Base-by-base conservation (phyloP, 768 basidiomycete genomes). In the Naganishia kalamii region DNA sequence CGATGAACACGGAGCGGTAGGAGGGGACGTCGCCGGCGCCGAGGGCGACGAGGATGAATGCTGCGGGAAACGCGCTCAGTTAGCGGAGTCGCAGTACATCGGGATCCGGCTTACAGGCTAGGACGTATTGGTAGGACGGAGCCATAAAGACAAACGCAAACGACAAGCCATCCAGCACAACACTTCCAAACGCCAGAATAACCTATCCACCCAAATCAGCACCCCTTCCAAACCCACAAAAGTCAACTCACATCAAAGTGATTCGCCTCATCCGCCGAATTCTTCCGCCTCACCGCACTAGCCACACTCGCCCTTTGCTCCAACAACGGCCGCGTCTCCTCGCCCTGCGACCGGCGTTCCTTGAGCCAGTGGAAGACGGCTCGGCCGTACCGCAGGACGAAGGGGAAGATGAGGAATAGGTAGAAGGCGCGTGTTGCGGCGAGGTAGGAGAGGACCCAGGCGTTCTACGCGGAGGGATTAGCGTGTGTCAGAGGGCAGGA, bases 381-480 rank as follows among this genome's bases (percentile, higher is more conserved):
- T 37, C 74, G 49, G 10, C 74, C 74, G 41, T 65, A 68, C 57
- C 49, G 54, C 13, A 68, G 70, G n/a, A 75, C 47, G 50, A 67
- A 68, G 21, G 74, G 74, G 63, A 75, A 75, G 21, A 75, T 33
- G 23, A 75, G 44, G 64, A 70, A 66, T 13, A 75, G 67, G 51
- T 71, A 75, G 32, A 48, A 67, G 40, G 70, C 70, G 44, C 66
- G 60, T 17, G 70, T 68, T 19, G 70, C 70, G 0, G 74, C 70
- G 41, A 75, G 70, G 63, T 70, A 75, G 5, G 74, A 72, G 17
- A 75, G 60, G 32, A 75, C 70, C 74, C 74, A 75, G 1, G 69
- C 74, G 59, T 75, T 75, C 68, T 70, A 23, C 15, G 32, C 25
- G 43, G 30, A 19, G 12, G 21, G 47, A 19, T 50, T 25, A 29